phyloP scores from a whole-genome alignment of 192 early-diverging fungal genomes.

The Podila clonocystis region DNA sequence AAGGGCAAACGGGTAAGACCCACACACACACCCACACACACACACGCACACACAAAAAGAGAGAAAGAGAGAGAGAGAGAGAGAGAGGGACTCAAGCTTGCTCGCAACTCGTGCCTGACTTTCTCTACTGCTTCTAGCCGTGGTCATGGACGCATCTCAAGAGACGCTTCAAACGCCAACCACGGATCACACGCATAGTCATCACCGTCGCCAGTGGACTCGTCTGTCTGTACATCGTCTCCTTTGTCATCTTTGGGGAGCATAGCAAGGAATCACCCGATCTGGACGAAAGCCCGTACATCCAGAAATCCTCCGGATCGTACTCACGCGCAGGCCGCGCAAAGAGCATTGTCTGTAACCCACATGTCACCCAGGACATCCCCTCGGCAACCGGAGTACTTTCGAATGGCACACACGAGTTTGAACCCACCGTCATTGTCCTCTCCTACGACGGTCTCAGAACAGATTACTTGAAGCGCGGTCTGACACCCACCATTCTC shows the following conservation, averaged over 20 bases:
- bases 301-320: not conserved
- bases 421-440: constrained; percentile 77
- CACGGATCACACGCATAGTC: constrained; percentile 4
- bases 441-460: constrained; percentile 91
- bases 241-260: not conserved
- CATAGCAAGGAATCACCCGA: not conserved
- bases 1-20: not conserved
- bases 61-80: too few species aligned
- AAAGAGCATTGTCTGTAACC: constrained; percentile 23
- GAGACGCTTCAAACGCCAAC: constrained; percentile 8
- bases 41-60: too few species aligned
- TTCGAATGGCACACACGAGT: constrained; percentile 75
- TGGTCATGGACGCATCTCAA: constrained; percentile 31
- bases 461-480: constrained; percentile 82
- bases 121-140: constrained; percentile 2
- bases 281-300: not conserved
- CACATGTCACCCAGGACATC: constrained; percentile 6
- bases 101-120: not conserved
- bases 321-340: constrained; percentile 6
- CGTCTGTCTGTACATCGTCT: constrained; percentile 14
- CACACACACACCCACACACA: too few species aligned
- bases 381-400: constrained; percentile 12
- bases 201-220: constrained; percentile 12
- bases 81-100: not conserved
- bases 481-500: constrained; percentile 73